Conservation (phyloP, 768 basidiomycete genomes). For the Boletus sensibilis region DNA sequence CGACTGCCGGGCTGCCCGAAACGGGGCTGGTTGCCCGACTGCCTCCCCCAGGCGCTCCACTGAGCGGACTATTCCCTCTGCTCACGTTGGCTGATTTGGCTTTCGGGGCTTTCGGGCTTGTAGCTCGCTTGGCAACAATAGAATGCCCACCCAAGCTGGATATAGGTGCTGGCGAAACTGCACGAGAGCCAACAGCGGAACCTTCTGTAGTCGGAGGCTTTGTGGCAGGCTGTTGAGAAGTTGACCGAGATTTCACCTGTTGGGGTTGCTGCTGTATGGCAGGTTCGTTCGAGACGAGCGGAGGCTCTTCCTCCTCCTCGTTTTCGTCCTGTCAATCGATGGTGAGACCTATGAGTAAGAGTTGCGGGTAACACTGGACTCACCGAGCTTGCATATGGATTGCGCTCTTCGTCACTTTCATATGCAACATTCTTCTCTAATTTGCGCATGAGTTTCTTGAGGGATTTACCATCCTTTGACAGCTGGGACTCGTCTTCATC, state of each 20-base stretch:
- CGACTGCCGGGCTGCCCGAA: slow-evolving; percentile 33
- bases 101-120: slow-evolving; percentile 74
- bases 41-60: slow-evolving; percentile 34
- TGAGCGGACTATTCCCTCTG: slow-evolving; percentile 59
- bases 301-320: slow-evolving; percentile 69
- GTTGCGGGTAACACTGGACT: slow-evolving; percentile 26
- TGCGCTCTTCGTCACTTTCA: slow-evolving; percentile 76
- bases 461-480: slow-evolving; percentile 70
- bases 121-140: slow-evolving; percentile 79
- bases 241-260: slow-evolving; percentile 44
- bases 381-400: slow-evolving; percentile 81
- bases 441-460: slow-evolving; percentile 84
- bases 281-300: slow-evolving; percentile 41
- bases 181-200: slow-evolving; percentile 45
- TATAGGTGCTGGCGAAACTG: slow-evolving; percentile 50
- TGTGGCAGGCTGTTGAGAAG: slow-evolving; percentile 38
- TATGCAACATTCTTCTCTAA: slow-evolving; percentile 81
- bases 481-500: slow-evolving; percentile 59
- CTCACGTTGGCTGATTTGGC: slow-evolving; percentile 46
- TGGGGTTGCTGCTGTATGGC: slow-evolving; percentile 43
- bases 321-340: slow-evolving; percentile 54
- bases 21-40: slow-evolving; percentile 56
- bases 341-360: not conserved
- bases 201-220: slow-evolving; percentile 33
- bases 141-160: slow-evolving; percentile 72